Percentiles rank a stretch among this genome's conserved stretches.
Evolutionary conservation across 805 yeast species (phyloP).

Genomic region (Yarrowia sp.): DNA sequence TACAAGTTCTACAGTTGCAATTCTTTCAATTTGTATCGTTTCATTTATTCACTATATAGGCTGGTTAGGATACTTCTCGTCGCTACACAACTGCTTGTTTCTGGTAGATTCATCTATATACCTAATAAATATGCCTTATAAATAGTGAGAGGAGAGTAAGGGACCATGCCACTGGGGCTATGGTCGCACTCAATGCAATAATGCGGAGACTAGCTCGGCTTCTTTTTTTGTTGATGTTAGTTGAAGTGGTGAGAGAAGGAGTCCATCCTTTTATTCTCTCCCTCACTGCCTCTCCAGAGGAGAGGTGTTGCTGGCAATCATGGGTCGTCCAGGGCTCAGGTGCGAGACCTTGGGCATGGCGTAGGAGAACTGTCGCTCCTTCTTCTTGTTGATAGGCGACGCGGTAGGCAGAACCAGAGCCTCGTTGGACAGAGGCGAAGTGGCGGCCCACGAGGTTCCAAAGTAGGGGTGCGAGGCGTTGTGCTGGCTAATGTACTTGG

Average conservation of each 20-base stretch:
- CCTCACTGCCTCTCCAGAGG: slow-evolving; percentile 38
- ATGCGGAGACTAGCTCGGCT: slow-evolving; percentile 36
- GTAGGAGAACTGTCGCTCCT: slow-evolving; percentile 39
- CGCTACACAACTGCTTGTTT: no score
- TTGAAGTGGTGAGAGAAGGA: neutral
- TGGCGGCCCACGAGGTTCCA: slow-evolving; percentile 34
- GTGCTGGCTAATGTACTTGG: slow-evolving; percentile 35
- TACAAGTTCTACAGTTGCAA: no score
- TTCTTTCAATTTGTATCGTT: no score
- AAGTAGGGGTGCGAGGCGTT: slow-evolving; percentile 31
- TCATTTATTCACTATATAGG: no score
- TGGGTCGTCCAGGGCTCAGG: slow-evolving; percentile 20
- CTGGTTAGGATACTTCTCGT: no score
- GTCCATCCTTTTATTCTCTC: neutral
- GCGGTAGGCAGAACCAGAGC: slow-evolving; percentile 34
- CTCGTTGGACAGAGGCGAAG: slow-evolving; percentile 37
- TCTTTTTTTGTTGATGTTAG: slow-evolving; percentile 9
- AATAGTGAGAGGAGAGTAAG: slow-evolving; percentile 39
- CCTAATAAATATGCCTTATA: slow-evolving; percentile 37
- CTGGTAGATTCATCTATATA: slow-evolving; percentile 9
- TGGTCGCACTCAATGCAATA: slow-evolving; percentile 27
- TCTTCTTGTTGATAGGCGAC: slow-evolving; percentile 35
- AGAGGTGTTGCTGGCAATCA: slow-evolving; percentile 37
- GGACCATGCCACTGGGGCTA: neutral
- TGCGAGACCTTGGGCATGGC: slow-evolving; percentile 37